Conservation (phyloP, 2,329 filamentous ascomycete species). For the Cryphonectria carpinicola region DNA sequence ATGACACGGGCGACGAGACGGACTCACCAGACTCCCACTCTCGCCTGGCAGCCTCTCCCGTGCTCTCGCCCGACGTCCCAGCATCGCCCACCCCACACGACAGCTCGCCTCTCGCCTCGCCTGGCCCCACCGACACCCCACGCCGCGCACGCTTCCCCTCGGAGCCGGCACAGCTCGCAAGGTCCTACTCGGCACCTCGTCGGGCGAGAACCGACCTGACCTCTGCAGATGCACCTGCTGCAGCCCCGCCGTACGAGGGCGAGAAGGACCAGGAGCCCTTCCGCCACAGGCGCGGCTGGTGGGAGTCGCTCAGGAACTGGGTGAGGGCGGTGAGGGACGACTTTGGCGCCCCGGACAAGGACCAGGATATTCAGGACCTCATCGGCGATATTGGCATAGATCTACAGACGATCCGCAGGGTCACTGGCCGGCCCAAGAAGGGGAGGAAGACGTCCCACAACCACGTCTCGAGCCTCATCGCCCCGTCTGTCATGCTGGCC, state of each 20-base stretch:
- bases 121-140: background rate
- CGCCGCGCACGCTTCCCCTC: constrained; percentile 18
- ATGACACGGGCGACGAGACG: constrained; percentile 1
- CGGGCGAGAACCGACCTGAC: constrained; percentile 6
- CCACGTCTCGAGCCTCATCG: constrained; percentile 20
- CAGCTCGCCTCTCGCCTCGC: background rate
- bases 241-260: background rate
- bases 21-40: background rate
- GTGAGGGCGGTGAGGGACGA: constrained; percentile 15
- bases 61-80: background rate
- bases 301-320: constrained; percentile 26
- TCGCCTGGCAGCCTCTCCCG: background rate
- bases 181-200: constrained; percentile 17
- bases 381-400: constrained; percentile 30
- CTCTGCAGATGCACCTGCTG: background rate
- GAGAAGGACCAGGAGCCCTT: constrained; percentile 26
- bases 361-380: constrained; percentile 25
- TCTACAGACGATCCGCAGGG: constrained; percentile 20
- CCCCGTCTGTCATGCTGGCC: constrained; percentile 22
- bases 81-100: background rate
- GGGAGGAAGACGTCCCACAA: constrained; percentile 13
- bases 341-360: constrained; percentile 19
- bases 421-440: constrained; percentile 17
- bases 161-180: constrained; percentile 6
- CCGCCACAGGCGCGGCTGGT: constrained; percentile 18